Evolutionary conservation across 805 yeast genomes (phyloP).

Genomic region (Candida quercuum): DNA sequence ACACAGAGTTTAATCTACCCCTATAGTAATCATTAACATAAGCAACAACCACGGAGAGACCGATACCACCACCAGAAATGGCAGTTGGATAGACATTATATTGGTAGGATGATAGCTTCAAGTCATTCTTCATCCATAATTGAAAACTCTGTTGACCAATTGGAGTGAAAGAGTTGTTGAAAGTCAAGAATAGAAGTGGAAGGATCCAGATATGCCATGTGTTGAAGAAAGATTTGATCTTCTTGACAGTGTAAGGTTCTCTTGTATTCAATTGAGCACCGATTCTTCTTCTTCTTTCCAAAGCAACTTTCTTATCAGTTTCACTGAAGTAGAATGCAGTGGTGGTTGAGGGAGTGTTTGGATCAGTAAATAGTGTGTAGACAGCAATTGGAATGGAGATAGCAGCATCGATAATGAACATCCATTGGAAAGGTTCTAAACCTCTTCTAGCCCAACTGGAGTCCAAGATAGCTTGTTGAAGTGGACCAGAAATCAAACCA

Average conservation of each 20-base stretch:
- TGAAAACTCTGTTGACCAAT: slow-evolving; percentile 37
- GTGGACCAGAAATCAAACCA: slow-evolving; percentile 24
- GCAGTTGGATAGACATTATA: slow-evolving; percentile 39
- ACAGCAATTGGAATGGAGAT: slow-evolving; percentile 34
- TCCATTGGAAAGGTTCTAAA: slow-evolving; percentile 30
- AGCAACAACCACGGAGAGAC: slow-evolving; percentile 28
- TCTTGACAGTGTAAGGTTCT: slow-evolving; percentile 33
- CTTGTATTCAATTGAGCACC: slow-evolving; percentile 38
- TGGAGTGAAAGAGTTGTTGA: slow-evolving; percentile 20
- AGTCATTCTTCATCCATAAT: slow-evolving; percentile 38
- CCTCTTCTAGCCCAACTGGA: background rate
- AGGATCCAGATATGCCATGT: slow-evolving; percentile 46
- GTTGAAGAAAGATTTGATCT: slow-evolving; percentile 35
- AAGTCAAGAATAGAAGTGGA: slow-evolving; percentile 25
- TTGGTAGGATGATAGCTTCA: slow-evolving; percentile 26
- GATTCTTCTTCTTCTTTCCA: slow-evolving; percentile 38
- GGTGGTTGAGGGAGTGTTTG: slow-evolving; percentile 26
- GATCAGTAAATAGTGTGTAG: slow-evolving; percentile 30
- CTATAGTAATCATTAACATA: slow-evolving; percentile 33
- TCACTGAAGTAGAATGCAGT: slow-evolving; percentile 37
- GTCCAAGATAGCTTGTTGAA: slow-evolving; percentile 26
- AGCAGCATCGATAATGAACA: slow-evolving; percentile 38
- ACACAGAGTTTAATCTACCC: slow-evolving; percentile 31
- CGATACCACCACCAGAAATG: slow-evolving; percentile 34
- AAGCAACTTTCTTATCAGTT: slow-evolving; percentile 38